A percentile compares a stretch with the other conserved stretches of the same genome.
Conservation (phyloP, 768 basidiomycete genomes). For the Calocera cornea region DNA sequence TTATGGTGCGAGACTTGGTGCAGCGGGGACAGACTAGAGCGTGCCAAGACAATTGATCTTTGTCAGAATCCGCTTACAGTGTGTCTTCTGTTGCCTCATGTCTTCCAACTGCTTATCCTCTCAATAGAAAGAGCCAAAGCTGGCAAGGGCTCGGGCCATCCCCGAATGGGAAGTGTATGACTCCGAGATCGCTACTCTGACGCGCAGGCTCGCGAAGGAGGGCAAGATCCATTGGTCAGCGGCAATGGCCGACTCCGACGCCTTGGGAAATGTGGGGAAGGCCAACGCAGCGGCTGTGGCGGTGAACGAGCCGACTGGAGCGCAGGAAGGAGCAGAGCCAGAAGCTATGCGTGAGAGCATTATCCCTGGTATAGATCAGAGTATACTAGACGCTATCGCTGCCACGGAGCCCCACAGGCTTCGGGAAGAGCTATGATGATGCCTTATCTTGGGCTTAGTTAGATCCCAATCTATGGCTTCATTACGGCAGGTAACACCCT, state of each 20-base stretch:
- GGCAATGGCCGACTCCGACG: conserved; percentile 54
- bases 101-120: neutral
- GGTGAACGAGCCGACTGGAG: conserved; percentile 2
- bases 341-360: conserved; percentile 2
- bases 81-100: conserved; percentile 18
- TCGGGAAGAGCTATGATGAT: neutral
- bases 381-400: neutral
- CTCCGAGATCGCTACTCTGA: conserved; percentile 72
- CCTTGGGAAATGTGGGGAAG: conserved; percentile 37
- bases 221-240: conserved; percentile 56
- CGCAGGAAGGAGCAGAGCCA: conserved; percentile 1
- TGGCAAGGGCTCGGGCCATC: conserved; percentile 81
- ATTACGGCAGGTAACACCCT: neutral
- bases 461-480: neutral
- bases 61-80: conserved; percentile 95
- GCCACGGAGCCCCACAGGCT: neutral
- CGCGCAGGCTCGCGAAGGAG: conserved; percentile 51
- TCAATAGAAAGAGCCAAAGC: conserved; percentile 87
- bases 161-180: conserved; percentile 98
- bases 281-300: conserved; percentile 15
- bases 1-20: conserved; percentile 99
- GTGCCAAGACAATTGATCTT: conserved; percentile 82
- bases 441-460: neutral
- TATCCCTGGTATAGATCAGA: neutral
- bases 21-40: conserved; percentile 67